Base-by-base conservation (phyloP, 345 rosid genomes). In the Carallia brachiata region DNA sequence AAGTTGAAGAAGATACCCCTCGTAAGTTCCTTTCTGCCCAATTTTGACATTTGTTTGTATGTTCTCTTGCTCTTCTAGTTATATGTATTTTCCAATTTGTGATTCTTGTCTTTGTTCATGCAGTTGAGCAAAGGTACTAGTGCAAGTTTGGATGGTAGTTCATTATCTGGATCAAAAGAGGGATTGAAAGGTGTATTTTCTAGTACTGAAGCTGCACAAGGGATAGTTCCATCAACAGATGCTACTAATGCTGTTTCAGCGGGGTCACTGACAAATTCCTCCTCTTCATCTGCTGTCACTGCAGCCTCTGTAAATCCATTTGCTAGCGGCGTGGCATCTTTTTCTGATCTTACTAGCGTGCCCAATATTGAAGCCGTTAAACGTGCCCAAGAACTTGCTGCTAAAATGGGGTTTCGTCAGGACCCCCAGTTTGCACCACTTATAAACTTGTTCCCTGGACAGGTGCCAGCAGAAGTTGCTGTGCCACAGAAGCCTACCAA, bases 341-440 rank as follows among this genome's bases (percentile, higher is more conserved):
- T 84, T 76, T 39, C 83, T 53, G 86, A 81, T 69, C 72, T 90
- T 77, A 63, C 80, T 34, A 75, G 70, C 62, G 70, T 78, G 63
- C 67, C 85, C 62, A 86, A 86, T 70, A 77, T 83, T 73, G 96
- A 95, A 85, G 97, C 92, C 75, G 97, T 95, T 60, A 95, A 84
- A 72, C 87, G 89, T 71, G 99, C 97, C 7, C 97, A 92, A 77
- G 93, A 92, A 73, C 78, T 87, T 75, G 99, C 93, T 75, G 91
- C 96, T 60, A 81, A 76, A 73, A 87, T 95, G 92, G 97, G 93
- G 54, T 92, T 84, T 66, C 87, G 73, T 64, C 97, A 84, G 88
- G 97, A 92, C 72, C 96, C 87, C 34, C 83, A 85, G 74, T 89
- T 84, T 82, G 87, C 83, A 70, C 88, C 93, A 27, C 75, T 86